Evolutionary conservation across 2,329 filamentous ascomycete genomes (phyloP).

Genomic region (Colletotrichum tabaci): DNA sequence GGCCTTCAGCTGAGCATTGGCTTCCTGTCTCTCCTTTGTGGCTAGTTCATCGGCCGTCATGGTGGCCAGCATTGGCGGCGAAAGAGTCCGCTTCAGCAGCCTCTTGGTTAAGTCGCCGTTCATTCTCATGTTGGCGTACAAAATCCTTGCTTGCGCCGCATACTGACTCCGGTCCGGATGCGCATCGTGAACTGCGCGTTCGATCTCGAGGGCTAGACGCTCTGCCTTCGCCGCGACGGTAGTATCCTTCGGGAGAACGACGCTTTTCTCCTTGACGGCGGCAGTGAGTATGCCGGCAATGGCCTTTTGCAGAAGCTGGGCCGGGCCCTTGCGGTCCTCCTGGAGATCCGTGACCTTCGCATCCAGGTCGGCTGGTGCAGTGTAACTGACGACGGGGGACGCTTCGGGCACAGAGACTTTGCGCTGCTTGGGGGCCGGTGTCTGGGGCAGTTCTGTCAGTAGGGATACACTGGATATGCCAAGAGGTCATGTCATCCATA

Average conservation of each 20-base stretch:
- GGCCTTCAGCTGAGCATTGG: conserved; percentile 83
- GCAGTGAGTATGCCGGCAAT: conserved; percentile 76
- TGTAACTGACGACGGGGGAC: conserved; percentile 59
- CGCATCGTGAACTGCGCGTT: conserved; percentile 76
- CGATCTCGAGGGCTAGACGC: conserved; percentile 82
- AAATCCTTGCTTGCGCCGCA: conserved; percentile 77
- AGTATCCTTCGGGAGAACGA: conserved; percentile 74
- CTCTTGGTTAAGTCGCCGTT: conserved; percentile 85
- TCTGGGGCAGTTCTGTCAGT: conserved; percentile 49
- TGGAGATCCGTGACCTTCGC: conserved; percentile 70
- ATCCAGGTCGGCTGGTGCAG: conserved; percentile 66
- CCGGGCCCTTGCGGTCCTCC: conserved; percentile 76
- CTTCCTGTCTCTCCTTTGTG: conserved; percentile 87
- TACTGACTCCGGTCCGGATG: conserved; percentile 69
- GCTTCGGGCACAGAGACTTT: conserved; percentile 68
- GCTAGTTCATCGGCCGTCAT: conserved; percentile 95
- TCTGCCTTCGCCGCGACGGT: conserved; percentile 77
- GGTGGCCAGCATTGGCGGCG: conserved; percentile 82
- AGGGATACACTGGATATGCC: background rate
- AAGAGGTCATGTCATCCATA: conserved; percentile 51
- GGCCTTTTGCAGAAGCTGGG: conserved; percentile 79
- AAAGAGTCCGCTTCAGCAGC: conserved; percentile 80
- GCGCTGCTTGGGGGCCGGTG: conserved; percentile 63
- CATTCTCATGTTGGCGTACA: conserved; percentile 90
- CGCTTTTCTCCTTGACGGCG: conserved; percentile 76